Base-by-base conservation (phyloP, 352 stramenopile genomes). In the Lagenidium sp. region DNA sequence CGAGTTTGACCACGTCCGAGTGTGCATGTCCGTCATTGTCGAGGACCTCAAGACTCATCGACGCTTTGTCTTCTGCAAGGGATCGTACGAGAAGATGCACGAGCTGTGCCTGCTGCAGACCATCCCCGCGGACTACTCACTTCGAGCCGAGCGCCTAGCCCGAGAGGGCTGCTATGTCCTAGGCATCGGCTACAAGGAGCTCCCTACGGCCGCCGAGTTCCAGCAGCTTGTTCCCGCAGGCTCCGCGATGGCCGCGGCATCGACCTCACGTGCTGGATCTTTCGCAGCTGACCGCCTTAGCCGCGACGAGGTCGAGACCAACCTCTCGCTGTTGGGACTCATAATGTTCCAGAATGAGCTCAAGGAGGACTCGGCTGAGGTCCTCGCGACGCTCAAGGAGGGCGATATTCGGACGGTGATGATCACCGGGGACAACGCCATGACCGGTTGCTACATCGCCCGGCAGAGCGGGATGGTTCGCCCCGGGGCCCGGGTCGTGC, bases 21-120 rank as follows among this genome's bases (percentile, higher is more conserved):
- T 95, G 78, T 95, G 80, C 11, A 94, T 96, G 66, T 93, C 68
- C 34, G 86, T 96, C 5, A 68, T 97, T 36, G 72, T 96, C 55
- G 65, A 82, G 26, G 46, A 87, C 42, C 57, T 45, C 20, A 53
- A 41, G 35, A 85, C 65, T 0, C 70, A 74, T 32, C 73, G 68
- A 38, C 45, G 77, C 6, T 66, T 76, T 24, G 67, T 94, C 11
- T 96, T 92, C 59, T 88, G 80, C 51, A 97, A 97, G 60, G 87
- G 87, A 6, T 95, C 81, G 55, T 82, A 84, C 50, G 86, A 96
- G 55, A 80, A 77, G 45, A 85, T 96, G 53, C 61, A 76, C 41
- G 63, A 63, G 44, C 42, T 94, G 32, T 76, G 65, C 42, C 47
- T 57, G 20, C 40, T 52, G 7, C 53, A 58, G 12, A 77, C 60